These are phyloP conservation scores for Penicillium sp. DNA, from an alignment of 2,329 filamentous ascomycete genomes.

Conservation along the genomic window DNA sequence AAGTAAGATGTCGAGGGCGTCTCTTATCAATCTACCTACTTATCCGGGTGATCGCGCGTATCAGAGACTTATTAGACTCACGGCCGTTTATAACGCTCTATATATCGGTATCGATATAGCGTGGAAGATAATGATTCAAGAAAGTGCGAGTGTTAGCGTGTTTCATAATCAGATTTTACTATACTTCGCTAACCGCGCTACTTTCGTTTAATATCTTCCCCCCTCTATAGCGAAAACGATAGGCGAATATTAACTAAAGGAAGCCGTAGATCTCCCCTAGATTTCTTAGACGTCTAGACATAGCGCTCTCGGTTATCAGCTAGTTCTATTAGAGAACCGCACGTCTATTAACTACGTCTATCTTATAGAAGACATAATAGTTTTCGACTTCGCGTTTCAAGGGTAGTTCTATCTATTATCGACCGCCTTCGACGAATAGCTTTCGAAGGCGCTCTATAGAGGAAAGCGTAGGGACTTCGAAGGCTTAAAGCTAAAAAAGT, in stretches of 20 bases:
- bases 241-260: conserved; percentile 8
- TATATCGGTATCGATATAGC: conserved; percentile 14
- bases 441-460: conserved; percentile 14
- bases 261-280: conserved; percentile 15
- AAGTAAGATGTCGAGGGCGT: conserved; percentile 5
- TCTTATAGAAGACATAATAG: conserved; percentile 14
- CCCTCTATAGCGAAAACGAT: conserved; percentile 9
- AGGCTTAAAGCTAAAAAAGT: conserved; percentile 13
- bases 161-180: conserved; percentile 35
- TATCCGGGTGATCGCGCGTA: conserved; percentile 12
- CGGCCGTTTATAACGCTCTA: conserved; percentile 13
- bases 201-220: conserved; percentile 13
- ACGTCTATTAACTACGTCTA: conserved; percentile 1
- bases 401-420: conserved; percentile 13
- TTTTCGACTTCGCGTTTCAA: conserved; percentile 10
- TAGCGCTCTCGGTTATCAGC: conserved; percentile 2
- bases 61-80: conserved; percentile 9
- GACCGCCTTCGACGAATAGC: conserved; percentile 7
- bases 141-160: conserved; percentile 20
- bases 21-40: conserved; percentile 15
- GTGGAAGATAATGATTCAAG: conserved; percentile 22
- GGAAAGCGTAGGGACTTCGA: conserved; percentile 9
- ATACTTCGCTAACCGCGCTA: conserved; percentile 26
- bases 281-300: conserved; percentile 7
- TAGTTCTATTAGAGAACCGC: conserved; percentile 4